These are phyloP conservation scores for Peronospora farinosa DNA, from an alignment of 352 stramenopile genomes.

Conservation along the genomic window DNA sequence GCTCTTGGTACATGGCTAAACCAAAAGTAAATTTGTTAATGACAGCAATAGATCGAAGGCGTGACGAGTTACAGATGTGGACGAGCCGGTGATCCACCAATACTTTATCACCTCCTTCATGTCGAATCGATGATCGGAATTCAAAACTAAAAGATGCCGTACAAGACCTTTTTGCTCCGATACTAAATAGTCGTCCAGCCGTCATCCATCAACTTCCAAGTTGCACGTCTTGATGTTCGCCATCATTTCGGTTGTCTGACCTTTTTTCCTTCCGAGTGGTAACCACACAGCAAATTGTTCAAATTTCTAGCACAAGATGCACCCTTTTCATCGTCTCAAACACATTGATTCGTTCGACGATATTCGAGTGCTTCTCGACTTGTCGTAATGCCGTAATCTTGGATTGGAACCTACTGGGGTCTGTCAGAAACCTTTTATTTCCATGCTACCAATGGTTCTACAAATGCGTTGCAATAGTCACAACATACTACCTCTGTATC, in stretches of 20 bases:
- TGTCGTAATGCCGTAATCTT: conserved; percentile 58
- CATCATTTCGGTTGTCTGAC: conserved; percentile 81
- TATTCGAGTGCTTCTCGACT: conserved; percentile 64
- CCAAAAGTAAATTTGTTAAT: conserved; percentile 63
- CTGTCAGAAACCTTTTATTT: conserved; percentile 79
- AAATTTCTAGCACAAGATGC: conserved; percentile 78
- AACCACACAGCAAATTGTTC: conserved; percentile 83
- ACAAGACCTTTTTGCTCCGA: conserved; percentile 66
- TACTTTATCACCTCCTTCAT: conserved; percentile 68
- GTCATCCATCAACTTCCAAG: conserved; percentile 68
- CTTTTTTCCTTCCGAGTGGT: conserved; percentile 62
- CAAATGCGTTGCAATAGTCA: conserved; percentile 46
- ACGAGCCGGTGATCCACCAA: conserved; percentile 49
- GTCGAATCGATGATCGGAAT: conserved; percentile 54
- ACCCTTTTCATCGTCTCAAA: conserved; percentile 76
- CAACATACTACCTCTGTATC: conserved; percentile 68
- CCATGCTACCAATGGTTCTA: conserved; percentile 66
- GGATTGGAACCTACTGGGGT: conserved; percentile 53
- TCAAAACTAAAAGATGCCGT: conserved; percentile 64
- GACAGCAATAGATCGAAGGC: conserved; percentile 44
- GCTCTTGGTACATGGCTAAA: conserved; percentile 52
- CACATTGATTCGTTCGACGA: conserved; percentile 74
- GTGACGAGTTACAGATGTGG: conserved; percentile 6
- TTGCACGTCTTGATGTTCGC: conserved; percentile 66
- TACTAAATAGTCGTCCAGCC: conserved; percentile 58